Evolutionary conservation across 2,329 filamentous ascomycete species (phyloP), one percentile per base, ranked within the genome.

Genomic region (Scytalidium lignicola): DNA sequence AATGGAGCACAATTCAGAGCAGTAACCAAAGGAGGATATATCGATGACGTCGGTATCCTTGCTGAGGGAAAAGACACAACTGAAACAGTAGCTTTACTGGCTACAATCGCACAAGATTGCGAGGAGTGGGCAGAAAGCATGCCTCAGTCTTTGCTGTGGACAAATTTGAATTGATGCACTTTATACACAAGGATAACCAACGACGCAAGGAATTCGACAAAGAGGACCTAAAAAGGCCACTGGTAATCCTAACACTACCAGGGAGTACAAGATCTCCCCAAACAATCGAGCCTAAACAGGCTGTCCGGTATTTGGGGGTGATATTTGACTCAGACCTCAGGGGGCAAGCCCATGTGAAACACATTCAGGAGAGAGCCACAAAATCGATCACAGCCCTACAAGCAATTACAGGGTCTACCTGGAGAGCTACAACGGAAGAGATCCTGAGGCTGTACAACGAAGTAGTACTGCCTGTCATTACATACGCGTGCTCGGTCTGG

Each of bases 161-260:
- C 18, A 66, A 65, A 46, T 65, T 58, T 53, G 29, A 60, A 49
- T 58, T 67, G 1, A 61, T 56, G 19, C 54, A 65, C 50, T 37
- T 37, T 17, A n/a, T 58, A 62, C 47, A 58, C 47, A 52, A 61
- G 52, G 19, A 44, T 17, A 22, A 37, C 15, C 6, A 26, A 10
- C 5, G 23, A 10, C 5, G 32, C 8, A 37, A 17, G 32, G 15
- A 37, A 9, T 13, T 37, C 32, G 15, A 37, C 10, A 8, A 8
- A 5, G 15, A 9, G 32, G n/a, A 26, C 23, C 23, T 26, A 5
- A 26, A 6, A 26, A 26, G 23, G 10, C 23, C 23, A 26, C 23
- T 26, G 10, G 10, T 10, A 5, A 26, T 26, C 23, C 23, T 10
- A 26, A 6, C 23, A 26, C 23, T 10, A 6, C 23, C 10, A 26